phyloP scores from a whole-genome alignment of 2,329 filamentous ascomycete genomes.

The Cladosporium sp. region DNA sequence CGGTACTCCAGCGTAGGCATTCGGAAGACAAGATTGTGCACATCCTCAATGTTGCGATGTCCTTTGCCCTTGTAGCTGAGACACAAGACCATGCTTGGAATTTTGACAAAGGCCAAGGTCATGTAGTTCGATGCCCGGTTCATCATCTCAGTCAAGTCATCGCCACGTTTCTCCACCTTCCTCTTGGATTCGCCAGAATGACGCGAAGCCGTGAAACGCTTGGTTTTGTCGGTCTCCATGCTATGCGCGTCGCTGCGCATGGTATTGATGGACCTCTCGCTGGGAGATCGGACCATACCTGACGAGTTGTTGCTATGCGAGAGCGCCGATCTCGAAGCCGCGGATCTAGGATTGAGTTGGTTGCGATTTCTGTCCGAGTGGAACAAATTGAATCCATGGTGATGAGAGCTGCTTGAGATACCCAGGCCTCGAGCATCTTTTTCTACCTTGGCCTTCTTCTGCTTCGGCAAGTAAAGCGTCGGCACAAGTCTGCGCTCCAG shows the following conservation, averaged over 20 bases:
- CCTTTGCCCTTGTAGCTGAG: slow-evolving; percentile 96
- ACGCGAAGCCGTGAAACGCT: slow-evolving; percentile 37
- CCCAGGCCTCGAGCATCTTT: slow-evolving; percentile 37
- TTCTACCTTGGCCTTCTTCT: slow-evolving; percentile 30
- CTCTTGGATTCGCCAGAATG: slow-evolving; percentile 30
- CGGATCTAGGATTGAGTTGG: slow-evolving; percentile 24
- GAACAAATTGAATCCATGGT: slow-evolving; percentile 48
- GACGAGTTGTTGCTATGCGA: slow-evolving; percentile 29
- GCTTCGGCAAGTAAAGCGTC: slow-evolving; percentile 64
- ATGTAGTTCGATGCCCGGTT: slow-evolving; percentile 93
- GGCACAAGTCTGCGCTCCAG: slow-evolving; percentile 82
- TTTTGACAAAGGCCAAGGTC: slow-evolving; percentile 93
- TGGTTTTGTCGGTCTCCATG: slow-evolving; percentile 32
- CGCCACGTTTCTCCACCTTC: slow-evolving; percentile 66
- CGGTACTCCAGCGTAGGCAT: slow-evolving; percentile 92
- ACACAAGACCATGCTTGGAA: slow-evolving; percentile 92
- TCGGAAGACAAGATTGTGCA: slow-evolving; percentile 96
- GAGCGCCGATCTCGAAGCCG: slow-evolving; percentile 31
- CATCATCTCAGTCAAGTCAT: slow-evolving; percentile 97
- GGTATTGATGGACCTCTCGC: slow-evolving; percentile 35
- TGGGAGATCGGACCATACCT: slow-evolving; percentile 35
- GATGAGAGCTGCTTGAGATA: slow-evolving; percentile 30
- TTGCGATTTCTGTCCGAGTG: slow-evolving; percentile 38
- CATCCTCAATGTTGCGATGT: slow-evolving; percentile 92
- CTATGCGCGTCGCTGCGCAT: slow-evolving; percentile 30